Evolutionary conservation across 805 yeast species (phyloP), one percentile per base, ranked within the genome.

Genomic region (Cyberlindnera subsufficiens): DNA sequence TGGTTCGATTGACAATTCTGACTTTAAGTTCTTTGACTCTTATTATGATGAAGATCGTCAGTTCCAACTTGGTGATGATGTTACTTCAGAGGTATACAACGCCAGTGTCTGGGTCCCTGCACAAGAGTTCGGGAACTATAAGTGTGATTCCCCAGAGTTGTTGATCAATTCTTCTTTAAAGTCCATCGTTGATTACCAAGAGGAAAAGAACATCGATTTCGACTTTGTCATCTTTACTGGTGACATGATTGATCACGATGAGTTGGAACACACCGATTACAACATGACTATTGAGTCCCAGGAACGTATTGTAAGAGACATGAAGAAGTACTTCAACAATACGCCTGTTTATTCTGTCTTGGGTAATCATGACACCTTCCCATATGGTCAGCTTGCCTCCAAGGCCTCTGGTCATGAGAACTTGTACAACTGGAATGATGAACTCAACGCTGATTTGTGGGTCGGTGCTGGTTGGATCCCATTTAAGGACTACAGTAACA

Each of bases 321-420:
- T 82, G 68, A 82, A 81, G 51, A 32, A 42, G 11, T 58, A 61
- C 42, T 68, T 82, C 44, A 64, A 69, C 16, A 66, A 74, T 40
- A 59, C 77, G 27, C 82, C 86, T 7, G 74, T 82, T 5, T 80
- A 65, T 55, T 72, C 86, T 10, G 77, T 76, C 18, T 63, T 82
- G 53, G 89, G 89, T 22, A 81, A 80, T 58, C 88, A 83, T 60
- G 89, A 82, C 55, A 75, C 80, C 27, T 82, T 73, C 67, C 89
- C 90, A 15, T 54, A 80, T 52, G 84, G 82, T 31, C 86, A 82
- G 58, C 60, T 80, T 44, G 83, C 86, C 3, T 83, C 80, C 44
- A 48, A 42, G 29, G 55, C 59, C 31, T 69, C 74, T 18, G 75
- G 75, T 8, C 74, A 66, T 45, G 56, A 61, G 3, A 63, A 67